These are phyloP conservation scores for Suhomyces anneliseae DNA, from an alignment of 1,139 yeast genomes.

Conservation along the genomic window DNA sequence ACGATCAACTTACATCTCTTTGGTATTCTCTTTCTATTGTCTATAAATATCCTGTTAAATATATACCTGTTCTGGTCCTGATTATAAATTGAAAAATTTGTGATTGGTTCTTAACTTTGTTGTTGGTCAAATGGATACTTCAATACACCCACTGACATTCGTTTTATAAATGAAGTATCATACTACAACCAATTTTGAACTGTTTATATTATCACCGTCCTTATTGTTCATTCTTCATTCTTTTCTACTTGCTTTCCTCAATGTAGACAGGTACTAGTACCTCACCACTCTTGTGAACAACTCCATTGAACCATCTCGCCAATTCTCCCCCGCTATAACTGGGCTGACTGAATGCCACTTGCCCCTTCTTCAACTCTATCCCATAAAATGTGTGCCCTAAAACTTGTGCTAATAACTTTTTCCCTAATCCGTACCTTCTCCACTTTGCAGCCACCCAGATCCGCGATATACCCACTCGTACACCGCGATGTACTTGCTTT, in stretches of 20 bases:
- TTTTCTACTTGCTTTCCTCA: conserved; percentile 17
- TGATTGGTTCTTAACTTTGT: too few relatives aligned
- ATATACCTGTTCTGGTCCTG: too few relatives aligned
- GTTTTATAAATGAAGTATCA: too few relatives aligned
- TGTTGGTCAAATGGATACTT: too few relatives aligned
- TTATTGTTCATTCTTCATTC: too few relatives aligned
- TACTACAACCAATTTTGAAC: neutral
- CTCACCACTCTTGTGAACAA: conserved; percentile 50
- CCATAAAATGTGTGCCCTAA: conserved; percentile 53
- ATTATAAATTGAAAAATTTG: too few relatives aligned
- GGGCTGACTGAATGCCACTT: conserved; percentile 73
- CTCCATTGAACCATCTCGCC: conserved; percentile 53
- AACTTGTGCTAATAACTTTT: conserved; percentile 41
- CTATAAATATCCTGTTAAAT: too few relatives aligned
- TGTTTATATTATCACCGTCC: neutral
- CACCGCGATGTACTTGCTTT: conserved; percentile 25
- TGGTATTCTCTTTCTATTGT: too few relatives aligned
- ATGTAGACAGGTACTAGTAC: conserved; percentile 51
- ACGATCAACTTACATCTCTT: too few relatives aligned
- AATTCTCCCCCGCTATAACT: conserved; percentile 59
- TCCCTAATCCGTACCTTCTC: conserved; percentile 54
- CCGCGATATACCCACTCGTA: conserved; percentile 59
- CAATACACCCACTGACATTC: neutral
- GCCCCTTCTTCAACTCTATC: conserved; percentile 33
- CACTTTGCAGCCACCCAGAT: conserved; percentile 61